Percentiles rank a stretch among this genome's conserved stretches.
These are phyloP conservation scores for Pelargonium australe DNA, from an alignment of 441 rosid genomes.

Conservation along the genomic window DNA sequence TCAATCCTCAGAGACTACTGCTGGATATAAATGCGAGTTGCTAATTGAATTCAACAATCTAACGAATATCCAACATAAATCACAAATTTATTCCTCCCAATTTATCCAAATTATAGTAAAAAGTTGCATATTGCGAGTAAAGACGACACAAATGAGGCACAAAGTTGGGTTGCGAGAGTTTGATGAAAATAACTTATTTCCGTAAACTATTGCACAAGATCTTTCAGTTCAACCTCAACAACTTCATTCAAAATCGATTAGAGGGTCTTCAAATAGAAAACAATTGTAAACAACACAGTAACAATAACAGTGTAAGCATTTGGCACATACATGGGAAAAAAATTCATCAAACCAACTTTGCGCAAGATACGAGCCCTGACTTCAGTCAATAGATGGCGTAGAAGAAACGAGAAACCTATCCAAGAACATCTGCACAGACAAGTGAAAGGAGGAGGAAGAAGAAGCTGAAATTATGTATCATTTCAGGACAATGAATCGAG, in stretches of 20 bases:
- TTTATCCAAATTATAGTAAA: no score
- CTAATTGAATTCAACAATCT: no score
- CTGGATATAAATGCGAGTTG: no score
- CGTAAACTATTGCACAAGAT: background rate
- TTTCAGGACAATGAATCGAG: background rate
- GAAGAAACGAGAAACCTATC: background rate
- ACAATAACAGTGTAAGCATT: background rate
- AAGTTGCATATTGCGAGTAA: no score
- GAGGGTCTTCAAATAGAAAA: conserved; percentile 4
- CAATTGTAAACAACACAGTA: background rate
- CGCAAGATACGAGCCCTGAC: conserved; percentile 1
- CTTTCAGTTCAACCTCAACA: background rate
- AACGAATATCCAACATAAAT: no score
- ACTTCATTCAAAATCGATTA: background rate
- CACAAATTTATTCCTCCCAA: no score
- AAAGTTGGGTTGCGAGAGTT: no score
- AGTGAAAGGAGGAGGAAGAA: background rate
- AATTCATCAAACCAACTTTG: conserved; percentile 4
- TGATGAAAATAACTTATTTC: background rate
- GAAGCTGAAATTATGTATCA: background rate
- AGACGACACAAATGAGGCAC: no score
- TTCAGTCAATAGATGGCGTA: background rate
- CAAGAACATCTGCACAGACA: conserved; percentile 4
- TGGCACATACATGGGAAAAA: background rate
- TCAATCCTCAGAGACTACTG: no score